Evolutionary conservation across 176 grass and related monocot genomes (phyloP), one percentile per base, ranked within the genome.

Genomic region (Oryza glumipatula): DNA sequence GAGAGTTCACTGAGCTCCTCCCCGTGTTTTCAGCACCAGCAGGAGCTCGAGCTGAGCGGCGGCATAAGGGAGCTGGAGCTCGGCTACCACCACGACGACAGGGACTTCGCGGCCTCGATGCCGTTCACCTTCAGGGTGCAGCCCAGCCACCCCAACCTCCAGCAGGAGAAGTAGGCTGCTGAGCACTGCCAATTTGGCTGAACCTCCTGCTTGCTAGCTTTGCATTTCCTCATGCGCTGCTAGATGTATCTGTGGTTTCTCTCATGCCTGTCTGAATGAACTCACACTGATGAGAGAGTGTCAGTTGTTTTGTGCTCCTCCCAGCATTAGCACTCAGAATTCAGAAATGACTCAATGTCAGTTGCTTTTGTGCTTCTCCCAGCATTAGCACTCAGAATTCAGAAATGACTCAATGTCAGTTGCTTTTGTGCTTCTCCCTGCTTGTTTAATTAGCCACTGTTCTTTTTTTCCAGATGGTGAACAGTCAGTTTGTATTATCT

Each of bases 131-230:
- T 99, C 83, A 73, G 88, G 5, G 86, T 99, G 70, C 94, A 99
- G 76, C 91, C 91, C 36, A 96, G 88, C 89, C 96, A 99, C 56
- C 96, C 91, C 74, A 94, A 96, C 80, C 88, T 96, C 51, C 93
- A 99, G 71, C 89, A 92, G 43, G 91, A 92, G 69, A 83, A 90
- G 78, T 92, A 77, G 76, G 80, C 49, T 22, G 39, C 11, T 32
- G 3, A 32, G 14, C 65, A 21, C 5, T 49, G 1, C 49, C 43
- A 44, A 44, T 39, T 83, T 28, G 39, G 73, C 68, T 90, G 67
- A 86, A 83, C 61, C 47, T 83, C 71, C 46, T 86, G 11, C 74
- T 44, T 43, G 12, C 61, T 58, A 58, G 54, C 54, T 58, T 79
- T 68, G 36, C 48, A 70, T 75, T 79, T 73, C 67, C 60, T 73